A percentile compares a stretch with the other conserved stretches of the same genome.
These are phyloP conservation scores for Asterionellopsis glacialis DNA, from an alignment of 108 stramenopile species.

Conservation along the genomic window DNA sequence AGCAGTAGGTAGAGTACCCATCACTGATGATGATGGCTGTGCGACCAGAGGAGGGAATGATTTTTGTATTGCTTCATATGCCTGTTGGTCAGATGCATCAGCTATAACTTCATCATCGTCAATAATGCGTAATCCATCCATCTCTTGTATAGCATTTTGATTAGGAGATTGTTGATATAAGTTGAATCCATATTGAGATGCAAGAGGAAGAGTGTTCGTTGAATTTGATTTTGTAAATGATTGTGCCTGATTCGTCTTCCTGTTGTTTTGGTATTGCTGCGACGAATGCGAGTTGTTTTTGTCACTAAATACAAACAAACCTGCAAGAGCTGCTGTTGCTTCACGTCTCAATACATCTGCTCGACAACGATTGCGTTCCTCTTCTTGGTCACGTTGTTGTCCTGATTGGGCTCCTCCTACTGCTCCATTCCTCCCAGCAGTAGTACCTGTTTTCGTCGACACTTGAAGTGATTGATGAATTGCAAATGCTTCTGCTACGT, in stretches of 20 bases:
- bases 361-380: slow-evolving; percentile 2
- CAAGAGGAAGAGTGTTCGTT: neutral
- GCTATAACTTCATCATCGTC: slow-evolving; percentile 50
- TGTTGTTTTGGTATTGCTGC: neutral
- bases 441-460: neutral
- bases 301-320: slow-evolving; percentile 51
- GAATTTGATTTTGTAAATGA: neutral
- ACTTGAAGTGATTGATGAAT: slow-evolving; percentile 41
- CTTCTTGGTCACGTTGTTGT: no score
- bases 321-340: slow-evolving; percentile 45
- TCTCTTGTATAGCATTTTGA: slow-evolving; percentile 9
- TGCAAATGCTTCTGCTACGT: slow-evolving; percentile 41
- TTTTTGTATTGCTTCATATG: slow-evolving; percentile 35
- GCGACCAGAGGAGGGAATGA: slow-evolving; percentile 50
- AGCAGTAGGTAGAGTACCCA: no score
- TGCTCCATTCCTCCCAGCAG: slow-evolving; percentile 1
- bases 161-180: slow-evolving; percentile 24
- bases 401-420: no score
- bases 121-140: slow-evolving; percentile 39
- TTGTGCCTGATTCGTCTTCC: neutral
- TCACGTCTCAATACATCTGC: slow-evolving; percentile 31
- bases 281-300: no score
- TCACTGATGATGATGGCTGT: no score
- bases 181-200: slow-evolving; percentile 33
- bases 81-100: slow-evolving; percentile 28